Evolutionary conservation across 106 monocot genomes (phyloP).

Genomic region (Dioscorea zingiberensis): DNA sequence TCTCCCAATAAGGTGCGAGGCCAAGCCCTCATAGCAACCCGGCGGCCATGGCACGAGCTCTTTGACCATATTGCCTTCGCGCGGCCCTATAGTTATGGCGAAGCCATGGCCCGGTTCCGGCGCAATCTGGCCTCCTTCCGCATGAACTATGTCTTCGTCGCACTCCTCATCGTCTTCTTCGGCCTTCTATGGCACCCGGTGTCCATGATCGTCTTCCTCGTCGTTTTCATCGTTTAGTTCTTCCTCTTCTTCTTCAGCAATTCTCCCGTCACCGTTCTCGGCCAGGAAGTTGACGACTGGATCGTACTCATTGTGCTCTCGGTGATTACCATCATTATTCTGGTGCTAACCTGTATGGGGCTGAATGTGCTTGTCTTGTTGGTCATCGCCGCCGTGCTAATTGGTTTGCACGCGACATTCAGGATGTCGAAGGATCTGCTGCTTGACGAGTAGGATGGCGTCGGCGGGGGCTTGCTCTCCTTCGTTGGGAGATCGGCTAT

Average conservation of each 20-base stretch:
- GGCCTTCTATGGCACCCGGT: conserved; percentile 69
- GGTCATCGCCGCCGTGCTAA: conserved; percentile 26
- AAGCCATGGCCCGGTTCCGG: conserved; percentile 37
- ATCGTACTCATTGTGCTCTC: conserved; percentile 42
- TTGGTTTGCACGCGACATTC: conserved; percentile 56
- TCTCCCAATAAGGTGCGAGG: conserved; percentile 26
- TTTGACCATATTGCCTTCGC: conserved; percentile 34
- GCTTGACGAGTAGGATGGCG: conserved; percentile 61
- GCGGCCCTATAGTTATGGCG: conserved; percentile 43
- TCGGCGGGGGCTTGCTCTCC: conserved; percentile 44
- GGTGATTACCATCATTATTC: conserved; percentile 45
- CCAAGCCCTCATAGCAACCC: conserved; percentile 25
- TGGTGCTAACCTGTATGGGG: conserved; percentile 54
- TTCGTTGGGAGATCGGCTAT: conserved; percentile 32
- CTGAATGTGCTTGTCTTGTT: conserved; percentile 62
- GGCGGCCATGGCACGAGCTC: conserved; percentile 69
- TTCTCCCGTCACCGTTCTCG: conserved; percentile 43
- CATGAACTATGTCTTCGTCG: conserved; percentile 63
- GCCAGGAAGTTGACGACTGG: conserved; percentile 46
- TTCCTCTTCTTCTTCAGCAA: conserved; percentile 67
- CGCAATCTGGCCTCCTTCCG: conserved; percentile 75
- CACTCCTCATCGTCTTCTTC: conserved; percentile 62
- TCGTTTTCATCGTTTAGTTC: conserved; percentile 58
- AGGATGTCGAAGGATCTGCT: conserved; percentile 57
- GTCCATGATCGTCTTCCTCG: conserved; percentile 76